A percentile compares a stretch with the other conserved stretches of the same genome.
Evolutionary conservation across 768 basidiomycete species (phyloP).

Genomic region (Lentinus tigrinus): DNA sequence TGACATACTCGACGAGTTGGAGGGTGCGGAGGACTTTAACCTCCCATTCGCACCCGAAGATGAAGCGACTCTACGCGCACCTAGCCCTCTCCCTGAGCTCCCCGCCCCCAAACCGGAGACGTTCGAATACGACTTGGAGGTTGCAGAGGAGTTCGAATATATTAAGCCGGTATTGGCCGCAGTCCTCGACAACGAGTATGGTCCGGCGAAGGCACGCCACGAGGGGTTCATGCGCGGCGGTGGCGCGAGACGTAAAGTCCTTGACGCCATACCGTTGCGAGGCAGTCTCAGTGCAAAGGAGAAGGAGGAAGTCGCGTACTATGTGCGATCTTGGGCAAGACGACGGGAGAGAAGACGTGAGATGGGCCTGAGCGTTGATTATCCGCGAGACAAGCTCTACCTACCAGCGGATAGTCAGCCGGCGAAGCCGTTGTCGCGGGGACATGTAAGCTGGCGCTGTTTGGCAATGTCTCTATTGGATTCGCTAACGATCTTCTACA

Average conservation of each 20-base stretch:
- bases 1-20: constrained; percentile 23
- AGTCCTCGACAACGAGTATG: constrained; percentile 55
- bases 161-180: constrained; percentile 61
- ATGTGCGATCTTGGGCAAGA: constrained; percentile 32
- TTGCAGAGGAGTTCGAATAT: constrained; percentile 63
- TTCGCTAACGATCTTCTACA: not conserved
- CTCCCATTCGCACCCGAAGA: constrained; percentile 8
- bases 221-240: constrained; percentile 60
- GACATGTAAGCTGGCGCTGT: constrained; percentile 1
- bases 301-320: constrained; percentile 36
- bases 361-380: constrained; percentile 17
- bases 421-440: not conserved
- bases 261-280: constrained; percentile 31
- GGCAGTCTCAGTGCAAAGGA: constrained; percentile 39
- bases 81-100: constrained; percentile 33
- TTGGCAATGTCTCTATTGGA: not conserved
- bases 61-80: constrained; percentile 35
- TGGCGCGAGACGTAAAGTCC: constrained; percentile 40
- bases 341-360: constrained; percentile 20
- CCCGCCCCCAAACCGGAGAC: constrained; percentile 40
- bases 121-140: constrained; percentile 46
- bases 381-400: constrained; percentile 2
- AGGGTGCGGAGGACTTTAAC: constrained; percentile 2
- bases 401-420: not conserved
- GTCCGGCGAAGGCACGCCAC: constrained; percentile 50